phyloP scores from a whole-genome alignment of 805 yeast species.

The Candida arabinofermentans region DNA sequence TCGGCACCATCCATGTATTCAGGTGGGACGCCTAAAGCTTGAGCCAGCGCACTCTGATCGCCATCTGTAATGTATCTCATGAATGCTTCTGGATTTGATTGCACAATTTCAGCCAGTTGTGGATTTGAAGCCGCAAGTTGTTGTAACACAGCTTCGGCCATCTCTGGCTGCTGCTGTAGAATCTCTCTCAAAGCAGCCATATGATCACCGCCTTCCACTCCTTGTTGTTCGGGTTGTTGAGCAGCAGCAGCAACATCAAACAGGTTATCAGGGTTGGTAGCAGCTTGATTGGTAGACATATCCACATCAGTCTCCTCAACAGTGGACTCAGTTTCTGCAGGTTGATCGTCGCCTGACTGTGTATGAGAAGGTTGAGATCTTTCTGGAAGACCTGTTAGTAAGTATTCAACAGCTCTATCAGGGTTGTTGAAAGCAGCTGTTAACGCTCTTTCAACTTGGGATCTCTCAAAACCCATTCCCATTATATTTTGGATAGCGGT shows the following conservation, averaged over 20 bases:
- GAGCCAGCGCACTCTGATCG: constrained; percentile 50
- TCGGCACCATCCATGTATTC: constrained; percentile 34
- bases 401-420: constrained; percentile 94
- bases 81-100: constrained; percentile 86
- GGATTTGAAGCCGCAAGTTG: constrained; percentile 81
- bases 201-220: constrained; percentile 31
- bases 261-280: constrained; percentile 38
- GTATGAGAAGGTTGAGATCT: constrained; percentile 20
- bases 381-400: constrained; percentile 87
- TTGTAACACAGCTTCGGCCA: constrained; percentile 77
- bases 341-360: constrained; percentile 14
- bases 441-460: constrained; percentile 83
- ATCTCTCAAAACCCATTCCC: constrained; percentile 94
- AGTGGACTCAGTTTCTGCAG: constrained; percentile 19
- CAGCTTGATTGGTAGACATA: constrained; percentile 18
- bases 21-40: constrained; percentile 37
- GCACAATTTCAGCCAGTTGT: constrained; percentile 74
- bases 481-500: constrained; percentile 75
- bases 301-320: constrained; percentile 11
- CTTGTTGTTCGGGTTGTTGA: constrained; percentile 25
- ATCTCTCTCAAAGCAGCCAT: constrained; percentile 67
- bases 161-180: constrained; percentile 81
- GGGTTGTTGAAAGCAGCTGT: constrained; percentile 97
- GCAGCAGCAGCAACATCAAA: constrained; percentile 50
- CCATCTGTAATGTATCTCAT: constrained; percentile 67